A percentile compares a stretch with the other conserved stretches of the same genome.
These are phyloP conservation scores for Pseudophaeomoniella oleicola DNA, from an alignment of 2,329 filamentous ascomycete species.

Conservation along the genomic window DNA sequence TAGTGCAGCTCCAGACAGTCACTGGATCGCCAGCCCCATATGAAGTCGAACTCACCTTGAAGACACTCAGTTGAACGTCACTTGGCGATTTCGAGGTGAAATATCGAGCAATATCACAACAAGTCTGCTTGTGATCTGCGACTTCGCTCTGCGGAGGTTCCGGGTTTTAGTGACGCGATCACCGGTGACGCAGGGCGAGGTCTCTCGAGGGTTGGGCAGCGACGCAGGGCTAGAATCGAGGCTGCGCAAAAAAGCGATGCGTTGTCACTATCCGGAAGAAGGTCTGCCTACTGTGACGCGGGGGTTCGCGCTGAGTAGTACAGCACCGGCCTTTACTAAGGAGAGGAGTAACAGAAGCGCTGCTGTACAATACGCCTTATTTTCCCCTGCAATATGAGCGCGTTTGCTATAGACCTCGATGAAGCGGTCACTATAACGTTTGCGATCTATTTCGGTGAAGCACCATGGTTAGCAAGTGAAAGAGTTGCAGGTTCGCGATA, in stretches of 20 bases:
- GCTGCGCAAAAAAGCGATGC: constrained; percentile 22
- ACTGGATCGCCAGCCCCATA: constrained; percentile 28
- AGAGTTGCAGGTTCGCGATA: not conserved
- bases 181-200: constrained; percentile 10
- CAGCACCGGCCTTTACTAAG: no score
- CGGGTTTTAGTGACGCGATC: not conserved
- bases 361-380: not conserved
- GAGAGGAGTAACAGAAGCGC: not conserved
- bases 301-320: constrained; percentile 6
- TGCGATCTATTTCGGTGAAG: not conserved
- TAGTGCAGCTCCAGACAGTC: constrained; percentile 26
- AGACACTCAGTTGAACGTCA: no score
- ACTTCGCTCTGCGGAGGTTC: not conserved
- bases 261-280: constrained; percentile 20
- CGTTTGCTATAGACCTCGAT: not conserved
- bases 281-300: constrained; percentile 6
- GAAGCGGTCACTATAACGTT: not conserved
- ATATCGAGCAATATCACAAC: constrained; percentile 19
- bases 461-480: not conserved
- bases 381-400: not conserved
- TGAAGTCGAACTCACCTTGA: no score
- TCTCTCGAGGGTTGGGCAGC: constrained; percentile 30
- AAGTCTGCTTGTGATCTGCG: not conserved
- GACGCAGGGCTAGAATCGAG: constrained; percentile 25
- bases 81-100: no score